Percentiles rank a stretch among this genome's conserved stretches.
These are phyloP conservation scores for Fusarium transvaalense DNA, from an alignment of 2,329 filamentous ascomycete genomes.

Conservation along the genomic window DNA sequence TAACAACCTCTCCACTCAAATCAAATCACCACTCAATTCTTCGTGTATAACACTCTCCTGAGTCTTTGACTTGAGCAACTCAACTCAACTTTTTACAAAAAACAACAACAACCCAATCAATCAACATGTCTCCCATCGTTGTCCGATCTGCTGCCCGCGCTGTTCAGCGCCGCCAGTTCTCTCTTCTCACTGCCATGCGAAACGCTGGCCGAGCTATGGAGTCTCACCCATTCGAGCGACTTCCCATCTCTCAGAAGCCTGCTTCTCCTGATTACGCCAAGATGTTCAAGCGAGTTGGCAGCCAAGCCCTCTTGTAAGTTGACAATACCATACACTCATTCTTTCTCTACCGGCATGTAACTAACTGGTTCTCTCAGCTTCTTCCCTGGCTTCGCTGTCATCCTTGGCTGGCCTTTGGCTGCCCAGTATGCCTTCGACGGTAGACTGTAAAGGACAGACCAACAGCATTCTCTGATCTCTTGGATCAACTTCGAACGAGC, in stretches of 20 bases:
- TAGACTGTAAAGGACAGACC: constrained; percentile 45
- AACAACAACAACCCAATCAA: constrained; percentile 26
- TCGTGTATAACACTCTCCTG: not conserved
- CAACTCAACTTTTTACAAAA: constrained; percentile 17
- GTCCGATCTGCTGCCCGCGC: constrained; percentile 50
- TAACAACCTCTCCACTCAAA: constrained; percentile 44
- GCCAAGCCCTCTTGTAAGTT: constrained; percentile 53
- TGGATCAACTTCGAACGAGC: constrained; percentile 34
- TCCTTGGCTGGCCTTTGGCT: constrained; percentile 54
- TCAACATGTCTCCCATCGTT: constrained; percentile 49
- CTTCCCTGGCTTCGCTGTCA: constrained; percentile 50
- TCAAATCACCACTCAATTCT: constrained; percentile 36
- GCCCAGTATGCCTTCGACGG: constrained; percentile 51
- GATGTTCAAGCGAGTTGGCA: constrained; percentile 51
- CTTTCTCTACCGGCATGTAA: not conserved
- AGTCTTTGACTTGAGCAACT: constrained; percentile 26
- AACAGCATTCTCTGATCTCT: constrained; percentile 4
- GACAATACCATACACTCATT: not conserved
- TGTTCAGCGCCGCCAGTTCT: constrained; percentile 52
- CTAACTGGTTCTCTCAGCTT: constrained; percentile 49
- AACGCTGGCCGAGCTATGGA: constrained; percentile 52
- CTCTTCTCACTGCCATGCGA: constrained; percentile 52
- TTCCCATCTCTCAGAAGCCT: constrained; percentile 47
- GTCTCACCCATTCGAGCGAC: constrained; percentile 54
- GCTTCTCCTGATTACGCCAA: constrained; percentile 51